phyloP scores from a whole-genome alignment of 768 basidiomycete genomes.

The Podaxis pistillaris region DNA sequence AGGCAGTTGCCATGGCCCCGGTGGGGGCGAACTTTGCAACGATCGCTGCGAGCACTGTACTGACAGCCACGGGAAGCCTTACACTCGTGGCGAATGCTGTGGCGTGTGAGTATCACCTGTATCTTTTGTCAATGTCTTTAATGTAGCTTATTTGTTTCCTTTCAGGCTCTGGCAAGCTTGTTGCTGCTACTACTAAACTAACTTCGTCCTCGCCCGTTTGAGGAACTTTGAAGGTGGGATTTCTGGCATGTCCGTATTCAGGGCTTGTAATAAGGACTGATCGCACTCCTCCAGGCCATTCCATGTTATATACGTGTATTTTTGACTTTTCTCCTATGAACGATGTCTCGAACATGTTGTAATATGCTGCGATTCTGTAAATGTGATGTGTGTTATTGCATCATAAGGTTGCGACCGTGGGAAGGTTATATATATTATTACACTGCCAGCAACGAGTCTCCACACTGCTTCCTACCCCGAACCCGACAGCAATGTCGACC shows the following conservation, averaged over 20 bases:
- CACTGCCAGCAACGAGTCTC: background rate
- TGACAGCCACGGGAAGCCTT: background rate
- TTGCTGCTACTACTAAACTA: background rate
- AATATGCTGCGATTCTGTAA: too few relatives aligned
- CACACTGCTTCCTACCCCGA: background rate
- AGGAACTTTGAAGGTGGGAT: too few relatives aligned
- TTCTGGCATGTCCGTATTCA: too few relatives aligned
- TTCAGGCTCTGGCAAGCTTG: background rate
- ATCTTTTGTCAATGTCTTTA: background rate
- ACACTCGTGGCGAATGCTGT: background rate
- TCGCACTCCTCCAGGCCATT: too few relatives aligned
- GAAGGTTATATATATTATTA: background rate
- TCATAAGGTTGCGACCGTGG: constrained; percentile 7
- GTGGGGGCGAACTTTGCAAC: background rate
- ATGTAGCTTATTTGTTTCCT: background rate
- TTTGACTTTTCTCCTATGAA: too few relatives aligned
- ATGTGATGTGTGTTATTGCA: background rate
- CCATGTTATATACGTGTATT: too few relatives aligned
- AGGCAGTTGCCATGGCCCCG: background rate
- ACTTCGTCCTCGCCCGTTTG: background rate
- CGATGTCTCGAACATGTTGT: too few relatives aligned
- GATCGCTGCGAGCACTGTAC: background rate
- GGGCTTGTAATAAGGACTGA: too few relatives aligned
- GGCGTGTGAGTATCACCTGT: background rate
- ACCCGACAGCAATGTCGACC: constrained; percentile 9